These are phyloP conservation scores for Trypanosoma grayi DNA, from an alignment of 208 protist species.

Conservation along the genomic window DNA sequence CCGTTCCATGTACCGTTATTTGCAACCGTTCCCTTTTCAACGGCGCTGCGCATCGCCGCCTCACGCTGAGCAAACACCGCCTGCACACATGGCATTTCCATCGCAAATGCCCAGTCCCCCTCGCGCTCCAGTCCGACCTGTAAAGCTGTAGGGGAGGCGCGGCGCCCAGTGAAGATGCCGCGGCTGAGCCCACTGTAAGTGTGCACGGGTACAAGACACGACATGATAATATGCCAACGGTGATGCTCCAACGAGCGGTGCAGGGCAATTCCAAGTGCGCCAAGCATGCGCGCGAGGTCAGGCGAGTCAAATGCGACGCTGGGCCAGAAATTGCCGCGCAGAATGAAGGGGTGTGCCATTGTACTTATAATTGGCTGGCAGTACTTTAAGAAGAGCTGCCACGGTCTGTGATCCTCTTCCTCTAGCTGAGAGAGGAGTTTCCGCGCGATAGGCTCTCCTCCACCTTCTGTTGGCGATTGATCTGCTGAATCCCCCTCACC, in stretches of 20 bases:
- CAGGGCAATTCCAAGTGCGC: slow-evolving; percentile 69
- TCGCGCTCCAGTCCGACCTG: slow-evolving; percentile 61
- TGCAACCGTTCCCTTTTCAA: slow-evolving; percentile 5
- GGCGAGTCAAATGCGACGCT: slow-evolving; percentile 82
- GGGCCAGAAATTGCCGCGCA: slow-evolving; percentile 89
- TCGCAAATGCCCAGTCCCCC: slow-evolving; percentile 40
- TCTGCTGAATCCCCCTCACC: background rate
- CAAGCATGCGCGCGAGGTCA: slow-evolving; percentile 66
- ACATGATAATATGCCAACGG: slow-evolving; percentile 84
- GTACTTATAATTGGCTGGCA: slow-evolving; percentile 78
- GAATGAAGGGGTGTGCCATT: slow-evolving; percentile 74
- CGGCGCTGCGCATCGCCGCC: slow-evolving; percentile 27
- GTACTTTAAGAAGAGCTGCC: slow-evolving; percentile 85
- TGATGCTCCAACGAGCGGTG: slow-evolving; percentile 81
- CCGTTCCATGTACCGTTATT: slow-evolving; percentile 3
- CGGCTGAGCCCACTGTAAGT: slow-evolving; percentile 81
- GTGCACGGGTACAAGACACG: slow-evolving; percentile 74
- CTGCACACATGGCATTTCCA: slow-evolving; percentile 35
- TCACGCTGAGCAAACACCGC: slow-evolving; percentile 26
- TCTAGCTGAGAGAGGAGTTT: slow-evolving; percentile 47
- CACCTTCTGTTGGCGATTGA: slow-evolving; percentile 36
- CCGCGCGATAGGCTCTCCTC: background rate
- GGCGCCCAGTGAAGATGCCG: slow-evolving; percentile 79
- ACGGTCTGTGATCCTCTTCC: slow-evolving; percentile 82
- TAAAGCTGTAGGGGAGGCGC: slow-evolving; percentile 54